These are phyloP conservation scores for Perilla frutescens DNA, from an alignment of 257 asterid species.

Conservation along the genomic window DNA sequence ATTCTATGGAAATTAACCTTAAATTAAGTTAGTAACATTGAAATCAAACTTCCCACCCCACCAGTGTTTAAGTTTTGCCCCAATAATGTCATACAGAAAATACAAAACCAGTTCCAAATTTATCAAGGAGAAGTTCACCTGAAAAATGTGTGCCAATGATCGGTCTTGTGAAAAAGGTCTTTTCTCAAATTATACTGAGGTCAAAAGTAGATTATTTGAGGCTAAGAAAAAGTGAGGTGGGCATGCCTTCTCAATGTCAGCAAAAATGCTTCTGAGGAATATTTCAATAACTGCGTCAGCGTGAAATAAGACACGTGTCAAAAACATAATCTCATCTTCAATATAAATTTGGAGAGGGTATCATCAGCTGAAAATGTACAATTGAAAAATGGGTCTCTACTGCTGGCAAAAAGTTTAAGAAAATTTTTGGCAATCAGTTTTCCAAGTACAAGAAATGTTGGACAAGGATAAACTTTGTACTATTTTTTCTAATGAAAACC, in stretches of 20 bases:
- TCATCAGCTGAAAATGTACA: neutral
- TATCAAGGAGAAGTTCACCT: slow-evolving; percentile 60
- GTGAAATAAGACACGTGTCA: slow-evolving; percentile 58
- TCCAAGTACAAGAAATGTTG: neutral
- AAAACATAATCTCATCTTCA: slow-evolving; percentile 14
- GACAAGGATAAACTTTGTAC: too few species aligned
- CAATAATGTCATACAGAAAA: neutral
- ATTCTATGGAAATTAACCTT: neutral
- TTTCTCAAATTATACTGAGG: slow-evolving; percentile 77
- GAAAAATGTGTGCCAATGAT: slow-evolving; percentile 98
- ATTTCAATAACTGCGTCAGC: slow-evolving; percentile 94
- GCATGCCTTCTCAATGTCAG: too few species aligned
- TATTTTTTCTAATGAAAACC: neutral
- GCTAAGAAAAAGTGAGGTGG: slow-evolving; percentile 95
- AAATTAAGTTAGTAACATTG: neutral
- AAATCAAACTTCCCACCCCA: neutral
- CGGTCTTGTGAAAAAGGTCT: slow-evolving; percentile 81
- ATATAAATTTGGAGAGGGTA: neutral
- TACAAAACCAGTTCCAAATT: neutral
- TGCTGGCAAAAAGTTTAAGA: neutral
- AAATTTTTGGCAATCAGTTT: neutral
- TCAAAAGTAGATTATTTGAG: slow-evolving; percentile 94
- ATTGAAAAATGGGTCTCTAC: neutral
- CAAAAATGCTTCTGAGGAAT: slow-evolving; percentile 83
- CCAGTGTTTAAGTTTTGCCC: neutral